These are phyloP conservation scores for Ampelomyces quisqualis DNA, from an alignment of 2,329 filamentous ascomycete genomes.

Conservation along the genomic window DNA sequence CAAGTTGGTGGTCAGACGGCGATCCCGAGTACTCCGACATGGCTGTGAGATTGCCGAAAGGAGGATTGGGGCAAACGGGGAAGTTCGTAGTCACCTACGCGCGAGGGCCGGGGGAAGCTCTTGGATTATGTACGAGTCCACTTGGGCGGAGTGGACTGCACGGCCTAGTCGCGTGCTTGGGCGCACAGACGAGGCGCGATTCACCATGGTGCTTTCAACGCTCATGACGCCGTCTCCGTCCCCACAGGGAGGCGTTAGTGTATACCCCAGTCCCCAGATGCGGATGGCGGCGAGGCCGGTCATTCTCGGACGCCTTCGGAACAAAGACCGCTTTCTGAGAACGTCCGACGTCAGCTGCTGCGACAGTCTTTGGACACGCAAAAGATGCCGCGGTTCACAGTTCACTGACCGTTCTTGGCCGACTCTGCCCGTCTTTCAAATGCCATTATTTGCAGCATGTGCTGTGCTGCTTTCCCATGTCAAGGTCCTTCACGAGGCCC, in stretches of 20 bases:
- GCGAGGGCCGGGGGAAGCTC: slow-evolving; percentile 28
- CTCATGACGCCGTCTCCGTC: slow-evolving; percentile 38
- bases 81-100: slow-evolving; percentile 17
- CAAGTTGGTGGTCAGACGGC: slow-evolving; percentile 36
- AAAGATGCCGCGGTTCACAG: slow-evolving; percentile 25
- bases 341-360: slow-evolving; percentile 31
- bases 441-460: neutral
- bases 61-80: slow-evolving; percentile 14
- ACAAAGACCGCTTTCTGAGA: slow-evolving; percentile 23
- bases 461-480: neutral
- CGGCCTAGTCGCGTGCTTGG: slow-evolving; percentile 31
- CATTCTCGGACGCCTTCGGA: slow-evolving; percentile 38
- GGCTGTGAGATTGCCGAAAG: slow-evolving; percentile 19
- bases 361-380: slow-evolving; percentile 10
- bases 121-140: slow-evolving; percentile 37
- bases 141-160: slow-evolving; percentile 38
- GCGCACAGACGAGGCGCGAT: slow-evolving; percentile 32
- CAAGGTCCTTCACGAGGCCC: neutral
- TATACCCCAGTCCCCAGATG: slow-evolving; percentile 43
- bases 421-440: slow-evolving; percentile 6
- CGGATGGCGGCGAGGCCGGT: slow-evolving; percentile 31
- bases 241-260: slow-evolving; percentile 38
- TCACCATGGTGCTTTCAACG: slow-evolving; percentile 35
- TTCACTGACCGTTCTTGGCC: slow-evolving; percentile 9
- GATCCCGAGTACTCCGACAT: slow-evolving; percentile 45